Percentiles rank a stretch among this genome's conserved stretches.
Conservation (phyloP, 306 rosid species). For the Pterocarpus macrocarpus region DNA sequence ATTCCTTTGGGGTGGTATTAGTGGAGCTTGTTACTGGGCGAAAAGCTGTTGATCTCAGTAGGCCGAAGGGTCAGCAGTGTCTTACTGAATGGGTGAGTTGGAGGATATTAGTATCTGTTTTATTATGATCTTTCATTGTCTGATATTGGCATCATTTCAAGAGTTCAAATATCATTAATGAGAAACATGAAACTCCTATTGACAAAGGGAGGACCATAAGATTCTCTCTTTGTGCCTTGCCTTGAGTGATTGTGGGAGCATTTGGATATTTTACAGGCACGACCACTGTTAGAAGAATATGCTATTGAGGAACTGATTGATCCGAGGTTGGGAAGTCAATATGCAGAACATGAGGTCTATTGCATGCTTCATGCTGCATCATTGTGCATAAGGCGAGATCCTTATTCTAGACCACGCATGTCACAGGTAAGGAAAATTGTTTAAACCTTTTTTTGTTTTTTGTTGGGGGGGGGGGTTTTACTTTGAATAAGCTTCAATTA, state of each 20-base stretch:
- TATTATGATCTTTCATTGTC: neutral
- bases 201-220: neutral
- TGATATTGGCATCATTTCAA: slow-evolving; percentile 22
- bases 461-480: neutral
- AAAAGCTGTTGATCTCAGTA: slow-evolving; percentile 91
- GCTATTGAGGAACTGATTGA: slow-evolving; percentile 86
- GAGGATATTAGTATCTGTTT: neutral
- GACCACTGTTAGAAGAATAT: slow-evolving; percentile 81
- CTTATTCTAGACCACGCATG: slow-evolving; percentile 95
- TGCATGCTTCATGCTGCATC: slow-evolving; percentile 97
- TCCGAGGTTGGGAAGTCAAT: slow-evolving; percentile 79
- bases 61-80: slow-evolving; percentile 98
- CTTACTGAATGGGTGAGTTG: slow-evolving; percentile 94
- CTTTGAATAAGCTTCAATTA: neutral
- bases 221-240: slow-evolving; percentile 28
- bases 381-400: slow-evolving; percentile 89
- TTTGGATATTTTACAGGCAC: slow-evolving; percentile 70
- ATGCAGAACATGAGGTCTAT: slow-evolving; percentile 84
- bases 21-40: slow-evolving; percentile 94
- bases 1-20: slow-evolving; percentile 94
- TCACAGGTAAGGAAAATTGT: slow-evolving; percentile 69
- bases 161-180: neutral
- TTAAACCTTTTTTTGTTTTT: neutral
- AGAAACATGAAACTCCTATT: slow-evolving; percentile 10
- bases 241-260: slow-evolving; percentile 47